These are phyloP conservation scores for Mortierella sp. DNA, from an alignment of 371 early-diverging fungal species.

Conservation along the genomic window DNA sequence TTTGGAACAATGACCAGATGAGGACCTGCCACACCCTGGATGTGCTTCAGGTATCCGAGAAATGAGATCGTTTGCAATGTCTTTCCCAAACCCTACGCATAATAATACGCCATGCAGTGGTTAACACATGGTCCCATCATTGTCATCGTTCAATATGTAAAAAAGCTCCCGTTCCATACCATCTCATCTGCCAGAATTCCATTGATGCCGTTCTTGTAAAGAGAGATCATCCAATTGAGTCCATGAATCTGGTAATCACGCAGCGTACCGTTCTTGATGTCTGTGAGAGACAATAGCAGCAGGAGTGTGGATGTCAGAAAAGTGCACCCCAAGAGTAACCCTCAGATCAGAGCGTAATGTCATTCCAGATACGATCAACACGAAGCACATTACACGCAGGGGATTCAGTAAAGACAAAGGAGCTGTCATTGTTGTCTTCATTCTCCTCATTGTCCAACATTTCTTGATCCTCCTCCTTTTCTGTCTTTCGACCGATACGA, in stretches of 20 bases:
- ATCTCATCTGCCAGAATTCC: constrained; percentile 99
- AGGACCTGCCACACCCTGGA: constrained; percentile 80
- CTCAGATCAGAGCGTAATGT: background rate
- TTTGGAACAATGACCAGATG: constrained; percentile 98
- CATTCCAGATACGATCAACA: background rate
- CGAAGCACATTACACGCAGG: constrained; percentile 72
- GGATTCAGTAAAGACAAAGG: constrained; percentile 86
- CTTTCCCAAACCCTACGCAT: constrained; percentile 94
- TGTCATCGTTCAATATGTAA: background rate
- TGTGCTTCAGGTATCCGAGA: constrained; percentile 92
- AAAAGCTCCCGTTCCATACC: constrained; percentile 61
- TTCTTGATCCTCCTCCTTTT: constrained; percentile 96
- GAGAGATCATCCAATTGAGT: constrained; percentile 98
- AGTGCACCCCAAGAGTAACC: background rate
- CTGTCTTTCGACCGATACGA: constrained; percentile 90
- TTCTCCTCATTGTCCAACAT: constrained; percentile 80
- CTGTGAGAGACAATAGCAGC: constrained; percentile 51
- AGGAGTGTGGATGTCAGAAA: background rate
- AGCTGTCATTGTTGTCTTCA: constrained; percentile 60
- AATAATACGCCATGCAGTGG: background rate
- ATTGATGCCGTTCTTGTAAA: constrained; percentile 98
- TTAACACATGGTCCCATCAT: background rate
- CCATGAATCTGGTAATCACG: constrained; percentile 99
- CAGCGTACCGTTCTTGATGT: constrained; percentile 89
- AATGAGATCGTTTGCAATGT: constrained; percentile 98